phyloP scores from a whole-genome alignment of 257 asterid genomes.

The Sherardia arvensis region DNA sequence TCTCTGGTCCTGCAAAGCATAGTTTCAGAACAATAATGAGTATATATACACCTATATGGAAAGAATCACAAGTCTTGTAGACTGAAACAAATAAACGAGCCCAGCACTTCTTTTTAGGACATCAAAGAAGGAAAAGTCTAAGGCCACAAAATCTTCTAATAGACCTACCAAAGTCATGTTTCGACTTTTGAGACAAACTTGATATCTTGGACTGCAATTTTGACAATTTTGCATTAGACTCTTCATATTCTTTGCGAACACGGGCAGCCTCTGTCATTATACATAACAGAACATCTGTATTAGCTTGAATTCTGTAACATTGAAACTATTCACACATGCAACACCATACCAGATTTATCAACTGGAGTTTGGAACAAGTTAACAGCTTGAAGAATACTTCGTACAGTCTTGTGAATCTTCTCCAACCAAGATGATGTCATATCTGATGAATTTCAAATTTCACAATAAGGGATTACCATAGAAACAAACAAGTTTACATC shows the following conservation, averaged over 20 bases:
- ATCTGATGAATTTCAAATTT: conserved; percentile 41
- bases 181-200: conserved; percentile 68
- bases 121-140: conserved; percentile 5
- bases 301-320: conserved; percentile 12
- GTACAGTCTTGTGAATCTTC: conserved; percentile 69
- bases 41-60: not conserved
- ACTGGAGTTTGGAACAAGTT: conserved; percentile 76
- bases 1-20: conserved; percentile 71
- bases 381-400: conserved; percentile 56
- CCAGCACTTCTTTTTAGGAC: not conserved
- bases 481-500: not conserved
- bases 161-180: conserved; percentile 79
- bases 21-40: conserved; percentile 15
- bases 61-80: not conserved
- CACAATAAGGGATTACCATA: conserved; percentile 11
- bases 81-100: not conserved
- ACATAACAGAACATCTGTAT: conserved; percentile 19
- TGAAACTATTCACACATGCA: conserved; percentile 13
- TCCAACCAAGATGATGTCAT: conserved; percentile 68
- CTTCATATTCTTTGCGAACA: conserved; percentile 81
- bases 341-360: conserved; percentile 70
- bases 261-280: conserved; percentile 60
- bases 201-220: conserved; percentile 88
- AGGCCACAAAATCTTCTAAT: conserved; percentile 7
- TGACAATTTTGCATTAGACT: conserved; percentile 67